Percentiles rank a stretch among this genome's conserved stretches.
Conservation (phyloP, 129 eudicot genomes). For the Chrysanthemum lavandulifolium region DNA sequence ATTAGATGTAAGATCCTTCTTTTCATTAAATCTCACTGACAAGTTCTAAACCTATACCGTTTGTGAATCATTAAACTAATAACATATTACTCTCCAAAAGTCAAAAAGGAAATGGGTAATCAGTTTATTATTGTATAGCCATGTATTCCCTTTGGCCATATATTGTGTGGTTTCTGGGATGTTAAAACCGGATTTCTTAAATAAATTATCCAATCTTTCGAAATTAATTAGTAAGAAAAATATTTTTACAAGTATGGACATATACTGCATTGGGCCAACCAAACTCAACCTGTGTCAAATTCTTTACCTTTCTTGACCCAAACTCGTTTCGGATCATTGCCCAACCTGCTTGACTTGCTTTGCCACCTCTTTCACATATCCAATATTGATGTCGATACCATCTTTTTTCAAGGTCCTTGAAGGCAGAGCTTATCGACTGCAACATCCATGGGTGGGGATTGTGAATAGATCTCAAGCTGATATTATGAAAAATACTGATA, state of each 20-base stretch:
- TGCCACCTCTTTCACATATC: slow-evolving; percentile 7
- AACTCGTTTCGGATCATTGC: background rate
- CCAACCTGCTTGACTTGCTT: background rate
- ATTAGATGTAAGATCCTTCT: slow-evolving; percentile 56
- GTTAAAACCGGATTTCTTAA: no score
- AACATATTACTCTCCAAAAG: background rate
- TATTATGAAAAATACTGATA: slow-evolving; percentile 71
- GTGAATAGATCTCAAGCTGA: slow-evolving; percentile 94
- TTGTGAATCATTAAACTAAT: no score
- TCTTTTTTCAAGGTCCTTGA: slow-evolving; percentile 59
- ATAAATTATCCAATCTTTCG: no score
- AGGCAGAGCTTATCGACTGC: slow-evolving; percentile 84
- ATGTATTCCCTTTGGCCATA: no score
- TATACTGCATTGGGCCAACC: background rate
- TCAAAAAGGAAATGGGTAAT: background rate
- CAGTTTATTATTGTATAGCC: no score
- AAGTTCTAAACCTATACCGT: background rate
- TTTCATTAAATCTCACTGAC: background rate
- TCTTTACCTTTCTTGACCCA: background rate
- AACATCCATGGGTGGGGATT: slow-evolving; percentile 88
- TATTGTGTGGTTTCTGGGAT: no score
- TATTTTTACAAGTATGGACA: no score
- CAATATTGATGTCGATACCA: background rate
- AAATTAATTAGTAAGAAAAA: no score
- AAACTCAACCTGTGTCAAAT: background rate